Evolutionary conservation across 2,329 filamentous ascomycete species (phyloP).

Genomic region (Trichoderma citrinoviride): DNA sequence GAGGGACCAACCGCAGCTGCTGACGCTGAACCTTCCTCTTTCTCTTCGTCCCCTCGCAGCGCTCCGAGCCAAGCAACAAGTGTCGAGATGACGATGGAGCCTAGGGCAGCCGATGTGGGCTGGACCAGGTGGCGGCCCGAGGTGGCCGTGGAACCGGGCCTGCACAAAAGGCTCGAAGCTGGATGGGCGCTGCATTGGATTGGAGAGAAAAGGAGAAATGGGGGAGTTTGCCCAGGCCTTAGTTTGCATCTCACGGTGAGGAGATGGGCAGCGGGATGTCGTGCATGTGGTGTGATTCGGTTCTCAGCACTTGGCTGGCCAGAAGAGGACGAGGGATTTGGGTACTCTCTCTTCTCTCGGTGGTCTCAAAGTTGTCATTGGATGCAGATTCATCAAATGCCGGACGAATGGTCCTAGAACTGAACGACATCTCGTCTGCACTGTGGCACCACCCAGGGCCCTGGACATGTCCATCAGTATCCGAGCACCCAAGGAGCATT

Average conservation of each 20-base stretch:
- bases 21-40: background rate
- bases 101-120: slow-evolving; percentile 11
- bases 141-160: slow-evolving; percentile 19
- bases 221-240: background rate
- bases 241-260: slow-evolving; percentile 16
- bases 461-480: too few relatives aligned
- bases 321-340: background rate
- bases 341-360: background rate
- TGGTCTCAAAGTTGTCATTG: too few relatives aligned
- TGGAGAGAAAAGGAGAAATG: background rate
- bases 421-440: too few relatives aligned
- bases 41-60: background rate
- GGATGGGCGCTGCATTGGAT: slow-evolving; percentile 4
- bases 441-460: too few relatives aligned
- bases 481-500: too few relatives aligned
- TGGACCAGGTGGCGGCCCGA: slow-evolving; percentile 20
- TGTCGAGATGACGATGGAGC: slow-evolving; percentile 15
- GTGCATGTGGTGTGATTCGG: slow-evolving; percentile 18
- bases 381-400: background rate
- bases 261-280: slow-evolving; percentile 18
- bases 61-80: background rate
- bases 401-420: background rate
- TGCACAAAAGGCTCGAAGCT: background rate
- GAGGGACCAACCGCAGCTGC: background rate
- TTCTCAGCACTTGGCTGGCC: background rate